phyloP scores from a whole-genome alignment of 2,329 filamentous ascomycete species.

The Exophiala lecanii-corni region DNA sequence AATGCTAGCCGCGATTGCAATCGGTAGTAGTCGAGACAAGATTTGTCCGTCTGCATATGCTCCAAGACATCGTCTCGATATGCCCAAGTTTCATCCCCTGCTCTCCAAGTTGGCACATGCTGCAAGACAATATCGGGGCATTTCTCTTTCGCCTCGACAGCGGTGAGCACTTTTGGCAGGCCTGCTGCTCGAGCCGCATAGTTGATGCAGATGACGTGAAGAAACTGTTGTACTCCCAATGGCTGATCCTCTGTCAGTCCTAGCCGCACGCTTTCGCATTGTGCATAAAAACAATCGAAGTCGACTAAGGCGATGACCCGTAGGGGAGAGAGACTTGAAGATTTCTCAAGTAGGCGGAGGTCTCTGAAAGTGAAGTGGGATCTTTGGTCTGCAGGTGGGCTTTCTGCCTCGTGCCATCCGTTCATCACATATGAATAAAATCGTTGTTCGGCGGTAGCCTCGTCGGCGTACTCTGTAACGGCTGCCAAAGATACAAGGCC shows the following conservation, averaged over 20 bases:
- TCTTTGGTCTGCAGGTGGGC: too few species aligned
- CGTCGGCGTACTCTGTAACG: too few species aligned
- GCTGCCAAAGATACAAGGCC: too few species aligned
- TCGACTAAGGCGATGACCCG: slow-evolving; percentile 88
- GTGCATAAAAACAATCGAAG: slow-evolving; percentile 92
- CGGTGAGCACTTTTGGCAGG: slow-evolving; percentile 70
- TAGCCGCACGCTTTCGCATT: slow-evolving; percentile 88
- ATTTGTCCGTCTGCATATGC: slow-evolving; percentile 81
- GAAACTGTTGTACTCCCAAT: slow-evolving; percentile 90
- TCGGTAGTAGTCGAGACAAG: slow-evolving; percentile 86
- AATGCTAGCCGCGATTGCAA: slow-evolving; percentile 78
- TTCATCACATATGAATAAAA: too few species aligned
- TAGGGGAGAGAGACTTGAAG: slow-evolving; percentile 66
- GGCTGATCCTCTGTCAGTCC: slow-evolving; percentile 68
- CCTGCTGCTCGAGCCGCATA: slow-evolving; percentile 80
- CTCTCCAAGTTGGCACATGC: slow-evolving; percentile 90
- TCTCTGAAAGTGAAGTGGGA: slow-evolving; percentile 83
- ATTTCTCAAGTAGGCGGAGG: slow-evolving; percentile 69
- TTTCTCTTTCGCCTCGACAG: slow-evolving; percentile 74
- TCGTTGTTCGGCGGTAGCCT: too few species aligned
- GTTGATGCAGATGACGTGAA: slow-evolving; percentile 90
- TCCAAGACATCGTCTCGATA: slow-evolving; percentile 76
- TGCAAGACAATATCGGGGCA: slow-evolving; percentile 80
- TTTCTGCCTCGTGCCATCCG: background rate
- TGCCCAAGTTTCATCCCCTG: slow-evolving; percentile 83